phyloP scores from a whole-genome alignment of 2,329 filamentous ascomycete species.

The Rutstroemia sp. region DNA sequence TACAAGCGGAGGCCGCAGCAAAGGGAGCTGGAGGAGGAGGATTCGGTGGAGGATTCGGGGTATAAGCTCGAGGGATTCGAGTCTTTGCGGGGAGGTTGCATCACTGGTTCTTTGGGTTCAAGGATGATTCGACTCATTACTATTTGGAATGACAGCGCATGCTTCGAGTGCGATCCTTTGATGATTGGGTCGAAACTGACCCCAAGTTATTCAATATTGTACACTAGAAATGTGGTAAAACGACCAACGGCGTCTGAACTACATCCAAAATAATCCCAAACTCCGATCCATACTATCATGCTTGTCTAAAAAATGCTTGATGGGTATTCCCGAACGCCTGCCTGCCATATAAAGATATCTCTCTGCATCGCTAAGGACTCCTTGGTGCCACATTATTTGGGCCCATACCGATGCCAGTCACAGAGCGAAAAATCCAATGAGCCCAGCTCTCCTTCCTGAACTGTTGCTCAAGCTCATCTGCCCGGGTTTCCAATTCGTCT shows the following conservation, averaged over 20 bases:
- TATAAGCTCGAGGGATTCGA: slow-evolving; percentile 16
- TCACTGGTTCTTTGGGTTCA: neutral
- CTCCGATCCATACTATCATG: slow-evolving; percentile 13
- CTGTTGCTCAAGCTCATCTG: slow-evolving; percentile 49
- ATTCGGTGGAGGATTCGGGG: slow-evolving; percentile 35
- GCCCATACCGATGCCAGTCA: slow-evolving; percentile 29
- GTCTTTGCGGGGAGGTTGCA: neutral
- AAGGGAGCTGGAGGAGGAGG: slow-evolving; percentile 49
- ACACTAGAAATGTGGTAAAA: slow-evolving; percentile 17
- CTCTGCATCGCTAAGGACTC: slow-evolving; percentile 2
- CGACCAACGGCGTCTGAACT: slow-evolving; percentile 14
- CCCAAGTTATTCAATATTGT: slow-evolving; percentile 12
- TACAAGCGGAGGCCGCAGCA: slow-evolving; percentile 77
- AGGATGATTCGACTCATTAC: slow-evolving; percentile 1
- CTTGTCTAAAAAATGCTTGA: slow-evolving; percentile 9
- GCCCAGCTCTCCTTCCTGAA: slow-evolving; percentile 28
- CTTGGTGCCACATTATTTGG: slow-evolving; percentile 22
- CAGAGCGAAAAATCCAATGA: slow-evolving; percentile 27
- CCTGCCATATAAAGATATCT: neutral
- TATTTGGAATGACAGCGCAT: neutral
- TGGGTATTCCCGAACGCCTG: slow-evolving; percentile 11
- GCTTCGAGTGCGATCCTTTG: neutral
- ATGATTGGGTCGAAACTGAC: neutral
- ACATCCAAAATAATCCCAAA: neutral
- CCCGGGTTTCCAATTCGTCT: slow-evolving; percentile 57